Base-by-base conservation (phyloP, 495 filamentous ascomycete genomes). In the Podospora bellae-mahoneyi region DNA sequence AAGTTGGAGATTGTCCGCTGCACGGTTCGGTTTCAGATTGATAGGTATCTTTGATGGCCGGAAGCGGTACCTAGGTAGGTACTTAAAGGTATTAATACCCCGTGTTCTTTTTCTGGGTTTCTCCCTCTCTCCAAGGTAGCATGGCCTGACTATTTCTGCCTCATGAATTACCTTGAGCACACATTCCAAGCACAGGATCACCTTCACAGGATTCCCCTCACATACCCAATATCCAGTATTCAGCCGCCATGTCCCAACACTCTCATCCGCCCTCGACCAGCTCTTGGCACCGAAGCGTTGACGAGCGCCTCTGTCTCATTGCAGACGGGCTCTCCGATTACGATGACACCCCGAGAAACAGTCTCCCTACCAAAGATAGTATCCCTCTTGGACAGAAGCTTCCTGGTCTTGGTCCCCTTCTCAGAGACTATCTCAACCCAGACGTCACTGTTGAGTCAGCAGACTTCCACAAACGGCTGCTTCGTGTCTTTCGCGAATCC, bases 401-500 rank as follows among this genome's bases (percentile, higher is more conserved):
- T 48, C 39, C 39, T 0, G 39, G 39, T 2, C 39, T 48, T 10
- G 7, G 39, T 10, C 9, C 10, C 15, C 39, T 48, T 2, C 39
- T 48, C 6, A 10, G 39, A 16, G 39, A 48, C 2, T 48, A 48
- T 10, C 39, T 48, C 1, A 0, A 10, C 39, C 39, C 39, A 48
- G 39, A 48, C 39, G 39, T 48, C 39, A 10, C 39, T 48, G 39
- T 48, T 10, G 0, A 48, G 39, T 48, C 39, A 48, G 0, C 61
- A 0, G 58, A 67, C 20, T 67, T 67, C 32, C 65, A 67, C 5
- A 18, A 44, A 6, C 65, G 65, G 27, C 26, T 67, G 65, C 65
- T 67, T n/a, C 27, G 58, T 20, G 65, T 67, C 58, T 67, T 67
- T 16, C 65, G 65, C 28, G 30, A 67, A 13, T 61, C 65, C 9